phyloP scores from a whole-genome alignment of 768 basidiomycete species.

The Lyophyllum atratum region DNA sequence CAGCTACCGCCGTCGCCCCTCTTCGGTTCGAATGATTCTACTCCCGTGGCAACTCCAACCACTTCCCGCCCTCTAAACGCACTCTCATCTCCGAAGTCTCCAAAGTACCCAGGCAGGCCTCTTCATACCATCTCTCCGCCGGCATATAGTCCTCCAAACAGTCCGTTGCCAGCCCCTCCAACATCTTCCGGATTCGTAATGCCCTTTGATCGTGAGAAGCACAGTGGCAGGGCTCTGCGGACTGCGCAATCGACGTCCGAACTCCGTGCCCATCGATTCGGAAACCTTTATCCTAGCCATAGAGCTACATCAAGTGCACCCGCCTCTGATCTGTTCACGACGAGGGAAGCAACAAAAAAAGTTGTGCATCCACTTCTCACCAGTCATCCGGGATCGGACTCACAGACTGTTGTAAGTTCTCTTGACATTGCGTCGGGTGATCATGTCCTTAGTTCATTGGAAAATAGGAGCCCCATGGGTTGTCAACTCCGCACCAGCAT shows the following conservation, averaged over 20 bases:
- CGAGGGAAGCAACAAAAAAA: neutral
- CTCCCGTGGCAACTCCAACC: slow-evolving; percentile 44
- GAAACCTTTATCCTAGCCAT: slow-evolving; percentile 13
- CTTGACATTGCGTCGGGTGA: neutral
- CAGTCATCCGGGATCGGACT: neutral
- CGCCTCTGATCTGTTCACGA: slow-evolving; percentile 2
- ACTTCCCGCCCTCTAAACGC: slow-evolving; percentile 26
- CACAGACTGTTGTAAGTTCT: slow-evolving; percentile 5
- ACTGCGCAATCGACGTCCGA: slow-evolving; percentile 23
- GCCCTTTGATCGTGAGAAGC: neutral
- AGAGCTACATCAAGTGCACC: slow-evolving; percentile 25
- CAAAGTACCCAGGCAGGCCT: slow-evolving; percentile 19
- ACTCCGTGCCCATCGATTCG: slow-evolving; percentile 9
- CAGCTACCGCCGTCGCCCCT: slow-evolving; percentile 34
- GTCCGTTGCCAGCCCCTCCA: slow-evolving; percentile 38
- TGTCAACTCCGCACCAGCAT: neutral
- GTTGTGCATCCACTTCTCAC: neutral
- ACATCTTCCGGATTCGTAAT: slow-evolving; percentile 13
- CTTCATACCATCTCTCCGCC: slow-evolving; percentile 30
- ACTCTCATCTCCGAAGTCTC: slow-evolving; percentile 13
- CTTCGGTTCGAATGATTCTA: slow-evolving; percentile 39
- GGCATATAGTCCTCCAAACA: slow-evolving; percentile 35
- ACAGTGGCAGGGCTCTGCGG: slow-evolving; percentile 15
- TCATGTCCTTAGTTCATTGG: neutral
- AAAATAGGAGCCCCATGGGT: slow-evolving; percentile 9